Evolutionary conservation across 2,329 filamentous ascomycete species (phyloP).

Genomic region (Alternaria viburni): DNA sequence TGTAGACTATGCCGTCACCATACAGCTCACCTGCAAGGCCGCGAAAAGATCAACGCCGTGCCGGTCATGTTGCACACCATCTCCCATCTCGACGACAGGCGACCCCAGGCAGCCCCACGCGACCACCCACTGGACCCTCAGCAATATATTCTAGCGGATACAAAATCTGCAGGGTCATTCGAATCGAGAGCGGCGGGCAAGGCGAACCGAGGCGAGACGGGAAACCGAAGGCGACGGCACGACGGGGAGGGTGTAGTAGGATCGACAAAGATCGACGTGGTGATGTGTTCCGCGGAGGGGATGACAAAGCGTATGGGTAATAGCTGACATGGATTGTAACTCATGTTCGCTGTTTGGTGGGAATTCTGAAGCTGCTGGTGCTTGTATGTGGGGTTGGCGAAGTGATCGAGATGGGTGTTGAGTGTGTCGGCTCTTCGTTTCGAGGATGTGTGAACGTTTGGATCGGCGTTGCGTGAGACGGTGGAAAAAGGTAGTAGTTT

Average conservation of each 20-base stretch:
- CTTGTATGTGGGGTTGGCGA: background rate
- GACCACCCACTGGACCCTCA: background rate
- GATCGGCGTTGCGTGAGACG: background rate
- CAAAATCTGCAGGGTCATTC: background rate
- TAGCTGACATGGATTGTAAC: background rate
- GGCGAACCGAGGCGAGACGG: background rate
- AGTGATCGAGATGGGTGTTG: background rate
- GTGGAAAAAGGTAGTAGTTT: background rate
- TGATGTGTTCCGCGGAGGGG: background rate
- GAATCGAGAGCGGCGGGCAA: background rate
- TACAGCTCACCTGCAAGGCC: background rate
- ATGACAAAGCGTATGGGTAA: background rate
- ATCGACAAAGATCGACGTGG: constrained; percentile 1
- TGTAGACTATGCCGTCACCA: background rate
- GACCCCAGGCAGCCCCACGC: background rate
- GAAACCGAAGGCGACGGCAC: background rate
- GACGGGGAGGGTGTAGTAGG: background rate
- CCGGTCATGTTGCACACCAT: background rate
- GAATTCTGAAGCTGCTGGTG: background rate
- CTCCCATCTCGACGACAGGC: background rate
- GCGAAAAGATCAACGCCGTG: background rate
- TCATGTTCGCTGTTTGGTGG: background rate
- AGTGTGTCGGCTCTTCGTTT: background rate
- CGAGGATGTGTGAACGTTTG: background rate
- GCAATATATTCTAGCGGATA: background rate